Base-by-base conservation (phyloP, 2,329 filamentous ascomycete species). In the Orbilia oligospora region DNA sequence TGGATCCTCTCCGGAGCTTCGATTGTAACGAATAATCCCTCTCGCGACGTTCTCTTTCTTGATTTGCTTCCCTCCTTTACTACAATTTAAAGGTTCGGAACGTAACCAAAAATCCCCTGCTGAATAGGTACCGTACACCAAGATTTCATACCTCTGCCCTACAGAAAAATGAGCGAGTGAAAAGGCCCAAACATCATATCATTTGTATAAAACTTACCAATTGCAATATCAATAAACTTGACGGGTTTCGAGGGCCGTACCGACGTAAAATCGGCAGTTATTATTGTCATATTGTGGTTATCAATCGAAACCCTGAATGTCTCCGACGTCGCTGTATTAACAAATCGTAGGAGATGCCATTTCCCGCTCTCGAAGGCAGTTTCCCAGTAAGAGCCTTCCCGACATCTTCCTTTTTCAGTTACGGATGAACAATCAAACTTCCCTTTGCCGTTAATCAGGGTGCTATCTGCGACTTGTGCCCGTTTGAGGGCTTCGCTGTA, bases 191-290 rank as follows among this genome's bases (percentile, higher is more conserved):
- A n/a, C n/a, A n/a, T n/a, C n/a, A n/a, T n/a, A n/a, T 55, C 10
- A 1, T 10, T n/a, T 22, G 9, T 5, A 77, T 83, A 83, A 79
- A 85, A 83, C 81, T 91, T 89, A 46, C 88, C 88, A 49, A 91
- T 86, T 44, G 87, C 89, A 10, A 92, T 85, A 1, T 87, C 89
- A n/a, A 92, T 85, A 70, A 38, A 70, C 2, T 89, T 87, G 1
- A 88, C 85, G 0, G 90, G 90, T 3, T 87, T 85, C 82, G 91
- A 92, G 0, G 91, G 90, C 80, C 88, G 82, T 33, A 91, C 84
- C 0, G 87, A 85, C 2, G 91, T 88, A 70, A 90, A 90, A 82
- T 92, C 90, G 81, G 88, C 88, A 22, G 90, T 87, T 69, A 92
- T 89, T 68, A 92, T 88, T 0, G 87, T 90, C 84, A 92, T 85